Evolutionary conservation across 2,329 filamentous ascomycete genomes (phyloP), one percentile per base, ranked within the genome.

Genomic region (Escovopsis sp.): DNA sequence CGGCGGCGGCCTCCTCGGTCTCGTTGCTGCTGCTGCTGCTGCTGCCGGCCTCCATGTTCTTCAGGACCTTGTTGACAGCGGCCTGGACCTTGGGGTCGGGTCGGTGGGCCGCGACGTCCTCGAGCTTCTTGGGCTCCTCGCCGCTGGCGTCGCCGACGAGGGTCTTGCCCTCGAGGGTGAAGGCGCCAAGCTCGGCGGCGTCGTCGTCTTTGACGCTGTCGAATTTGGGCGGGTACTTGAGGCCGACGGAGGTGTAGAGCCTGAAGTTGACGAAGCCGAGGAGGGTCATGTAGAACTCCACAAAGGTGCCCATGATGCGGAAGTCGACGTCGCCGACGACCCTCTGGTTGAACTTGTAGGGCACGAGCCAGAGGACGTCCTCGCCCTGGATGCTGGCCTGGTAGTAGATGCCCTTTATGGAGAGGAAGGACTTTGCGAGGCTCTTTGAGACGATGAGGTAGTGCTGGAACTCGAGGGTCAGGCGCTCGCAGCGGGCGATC

Each of bases 361-460:
- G 91, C 10, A 95, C 89, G 33, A 98, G 72, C 91, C 91, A 98
- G 50, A 96, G 71, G 39, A 98, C 83, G 56, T 96, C 89, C 66
- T 98, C 88, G 39, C 91, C 91, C 61, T 95, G 86, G 47, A 98
- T 93, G 40, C 81, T 95, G 20, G 89, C 91, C 66, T 96, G 89
- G 65, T 96, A 98, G 69, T 98, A 98, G 56, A 98, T 96, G 47
- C 91, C 91, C 72, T 98, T 98, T 66, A 98, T 96, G 2, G 87
- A 94, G 50, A 98, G 67, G 68, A 98, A 98, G 0, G 88, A 94
- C 68, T 95, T 96, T 57, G 85, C 83, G 52, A 98, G 68, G 53
- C 84, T 87, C 64, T 94, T 79, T 35, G 89, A 93, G 37, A 81
- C 76, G 57, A 98, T 98, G 48, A 98, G 73, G 64, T 94, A 98